Evolutionary conservation across 2,329 filamentous ascomycete species (phyloP), one percentile per base, ranked within the genome.

Genomic region (Chalaropsis thielavioides): DNA sequence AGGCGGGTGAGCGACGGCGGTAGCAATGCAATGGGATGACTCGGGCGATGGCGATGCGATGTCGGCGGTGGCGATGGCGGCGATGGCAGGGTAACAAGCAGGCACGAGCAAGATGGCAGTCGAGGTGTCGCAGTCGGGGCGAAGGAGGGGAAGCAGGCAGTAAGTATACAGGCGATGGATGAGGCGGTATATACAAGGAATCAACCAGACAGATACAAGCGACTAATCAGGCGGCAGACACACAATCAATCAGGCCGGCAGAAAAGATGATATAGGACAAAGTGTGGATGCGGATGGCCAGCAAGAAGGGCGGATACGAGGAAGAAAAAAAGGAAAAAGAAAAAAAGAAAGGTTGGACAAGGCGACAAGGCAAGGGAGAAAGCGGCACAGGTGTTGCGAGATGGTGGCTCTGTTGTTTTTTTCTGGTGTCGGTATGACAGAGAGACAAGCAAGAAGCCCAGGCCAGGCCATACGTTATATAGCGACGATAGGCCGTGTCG

Each of bases 261-360:
- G n/a, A n/a, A 56, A 56, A 8, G 22, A 31, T n/a, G 27, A 35
- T 56, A 31, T 35, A 56, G n/a, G 22, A 56, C 15, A 15, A 56
- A 35, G 51, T 56, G 13, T 44, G 17, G 13, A 5, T 22, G 27
- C 17, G 24, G 27, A 11, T 56, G 44, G 2, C 27, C 6, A n/a
- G 46, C 31, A 7, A 35, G 22, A 31, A 35, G 51, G 31, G 31
- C 31, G 51, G 31, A 56, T 56, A 56, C 51, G 51, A 56, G 51
- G 51, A 6, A n/a, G 41, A 35, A 51, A 51, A n/a, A 24, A 51
- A 4, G 5, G 17, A 44, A 44, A 19, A 44, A 15, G 17, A 17
- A 19, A 44, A 51, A 35, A 35, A 56, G 31, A 56, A 56, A 56
- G 51, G 51, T 56, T 56, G 51, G 51, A 56, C 27, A 56, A 51